Base-by-base conservation (phyloP, 2,329 filamentous ascomycete genomes). In the Capronia americana region DNA sequence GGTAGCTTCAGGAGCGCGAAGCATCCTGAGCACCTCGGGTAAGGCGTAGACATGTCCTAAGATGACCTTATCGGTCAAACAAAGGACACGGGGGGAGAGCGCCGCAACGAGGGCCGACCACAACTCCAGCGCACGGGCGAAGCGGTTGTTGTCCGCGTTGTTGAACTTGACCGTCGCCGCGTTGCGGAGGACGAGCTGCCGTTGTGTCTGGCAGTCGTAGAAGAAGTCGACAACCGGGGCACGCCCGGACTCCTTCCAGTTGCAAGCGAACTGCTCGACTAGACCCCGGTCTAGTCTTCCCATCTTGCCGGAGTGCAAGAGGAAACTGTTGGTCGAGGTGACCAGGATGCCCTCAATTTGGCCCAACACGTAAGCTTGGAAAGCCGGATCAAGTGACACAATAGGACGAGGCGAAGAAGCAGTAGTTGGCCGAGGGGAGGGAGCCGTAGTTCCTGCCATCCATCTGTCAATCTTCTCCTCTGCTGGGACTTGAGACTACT, bases 151-250 rank as follows among this genome's bases (percentile, higher is more conserved):
- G 54, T 75, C 75, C 17, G 78, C 75, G 7, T 81, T 81, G 56
- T 80, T 76, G 70, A 86, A 85, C 7, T 76, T 73, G 67, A 86
- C 76, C 6, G 74, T 79, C 17, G 78, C 74, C 56, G 83, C 74
- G 67, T 85, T 84, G 54, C 85, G 79, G 4, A 86, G 72, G n/a
- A 86, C 79, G 4, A 86, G 73, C 23, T 81, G 78, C 11, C 79
- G 77, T 70, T 86, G 84, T 8, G 82, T 85, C 23, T 74, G 73
- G 72, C 84, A 81, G 71, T 85, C 83, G 69, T 83, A 86, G 68
- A 81, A 79, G 71, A 86, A 86, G 2, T 44, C 38, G 38, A 44
- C 14, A 8, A 44, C 38, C 38, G 38, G 17, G 38, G 38, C 5
- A n/a, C 38, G 38, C 17, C 38, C 38, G 6, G 38, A 6, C 38